These are phyloP conservation scores for Ogataea pignaliae DNA, from an alignment of 805 yeast species.

Conservation along the genomic window DNA sequence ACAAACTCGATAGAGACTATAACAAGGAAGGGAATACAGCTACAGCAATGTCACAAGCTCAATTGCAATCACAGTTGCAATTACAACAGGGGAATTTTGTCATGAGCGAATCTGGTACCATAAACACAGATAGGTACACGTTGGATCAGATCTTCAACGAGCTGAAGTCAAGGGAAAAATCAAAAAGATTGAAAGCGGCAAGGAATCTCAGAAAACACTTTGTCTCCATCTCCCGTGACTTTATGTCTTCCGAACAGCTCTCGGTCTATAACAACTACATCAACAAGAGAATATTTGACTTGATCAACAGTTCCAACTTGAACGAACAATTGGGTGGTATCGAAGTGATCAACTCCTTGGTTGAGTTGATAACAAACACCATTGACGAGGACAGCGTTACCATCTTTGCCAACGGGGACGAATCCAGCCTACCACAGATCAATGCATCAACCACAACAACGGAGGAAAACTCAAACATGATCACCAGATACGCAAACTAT, in stretches of 20 bases:
- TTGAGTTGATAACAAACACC: conserved; percentile 76
- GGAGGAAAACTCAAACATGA: conserved; percentile 82
- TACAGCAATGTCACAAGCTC: conserved; percentile 12
- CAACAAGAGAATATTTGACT: conserved; percentile 81
- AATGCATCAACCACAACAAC: conserved; percentile 29
- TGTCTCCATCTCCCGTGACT: conserved; percentile 69
- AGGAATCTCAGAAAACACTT: conserved; percentile 66
- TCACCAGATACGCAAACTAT: conserved; percentile 88
- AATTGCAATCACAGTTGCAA: conserved; percentile 8
- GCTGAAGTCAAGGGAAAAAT: conserved; percentile 39
- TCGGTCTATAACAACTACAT: conserved; percentile 78
- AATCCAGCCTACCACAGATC: conserved; percentile 27
- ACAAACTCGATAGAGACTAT: too few relatives aligned
- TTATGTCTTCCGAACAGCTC: conserved; percentile 71
- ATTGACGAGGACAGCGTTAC: conserved; percentile 4
- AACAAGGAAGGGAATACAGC: not conserved
- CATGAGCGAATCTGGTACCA: conserved; percentile 1
- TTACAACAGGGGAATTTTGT: not conserved
- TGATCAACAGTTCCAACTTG: conserved; percentile 70
- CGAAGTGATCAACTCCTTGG: conserved; percentile 81
- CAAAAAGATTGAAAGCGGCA: conserved; percentile 53
- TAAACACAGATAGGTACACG: conserved; percentile 39
- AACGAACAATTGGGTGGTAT: conserved; percentile 83
- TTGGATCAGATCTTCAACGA: conserved; percentile 51
- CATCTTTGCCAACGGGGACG: conserved; percentile 6